A percentile compares a stretch with the other conserved stretches of the same genome.
These are phyloP conservation scores for Tetrapisispora fleetii DNA, from an alignment of 805 yeast genomes.

Conservation along the genomic window DNA sequence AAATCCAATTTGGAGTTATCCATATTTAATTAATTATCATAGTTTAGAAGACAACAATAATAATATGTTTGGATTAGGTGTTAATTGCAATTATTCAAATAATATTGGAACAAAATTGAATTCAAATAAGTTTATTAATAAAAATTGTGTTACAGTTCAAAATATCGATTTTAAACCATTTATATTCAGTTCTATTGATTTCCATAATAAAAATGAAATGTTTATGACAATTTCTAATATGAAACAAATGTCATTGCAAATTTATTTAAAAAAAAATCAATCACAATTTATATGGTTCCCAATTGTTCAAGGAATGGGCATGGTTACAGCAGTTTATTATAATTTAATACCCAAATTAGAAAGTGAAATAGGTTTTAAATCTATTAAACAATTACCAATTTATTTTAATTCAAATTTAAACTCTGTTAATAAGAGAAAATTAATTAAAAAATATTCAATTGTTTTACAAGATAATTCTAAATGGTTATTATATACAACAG, in stretches of 20 bases:
- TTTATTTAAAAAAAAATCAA: slow-evolving; percentile 18
- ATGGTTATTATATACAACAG: slow-evolving; percentile 51
- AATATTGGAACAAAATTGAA: not conserved
- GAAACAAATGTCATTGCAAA: slow-evolving; percentile 29
- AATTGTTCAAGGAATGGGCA: slow-evolving; percentile 74
- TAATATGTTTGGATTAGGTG: not conserved
- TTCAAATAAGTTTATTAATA: not conserved
- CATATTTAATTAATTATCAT: slow-evolving; percentile 58
- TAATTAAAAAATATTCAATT: slow-evolving; percentile 45
- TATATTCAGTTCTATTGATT: slow-evolving; percentile 25
- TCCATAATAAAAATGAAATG: slow-evolving; percentile 6
- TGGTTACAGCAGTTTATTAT: slow-evolving; percentile 57
- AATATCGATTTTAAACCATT: slow-evolving; percentile 38
- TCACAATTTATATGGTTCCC: slow-evolving; percentile 43
- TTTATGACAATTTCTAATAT: slow-evolving; percentile 22
- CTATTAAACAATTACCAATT: slow-evolving; percentile 30
- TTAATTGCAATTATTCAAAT: not conserved
- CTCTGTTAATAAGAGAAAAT: slow-evolving; percentile 23
- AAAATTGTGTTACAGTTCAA: slow-evolving; percentile 2
- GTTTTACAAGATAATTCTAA: slow-evolving; percentile 43
- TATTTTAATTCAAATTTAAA: not conserved
- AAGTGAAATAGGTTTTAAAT: slow-evolving; percentile 57
- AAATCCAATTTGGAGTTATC: slow-evolving; percentile 71
- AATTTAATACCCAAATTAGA: slow-evolving; percentile 43
- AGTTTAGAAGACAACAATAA: not conserved